Base-by-base conservation (phyloP, 176 grass and related monocot species). In the Themeda triandra region DNA sequence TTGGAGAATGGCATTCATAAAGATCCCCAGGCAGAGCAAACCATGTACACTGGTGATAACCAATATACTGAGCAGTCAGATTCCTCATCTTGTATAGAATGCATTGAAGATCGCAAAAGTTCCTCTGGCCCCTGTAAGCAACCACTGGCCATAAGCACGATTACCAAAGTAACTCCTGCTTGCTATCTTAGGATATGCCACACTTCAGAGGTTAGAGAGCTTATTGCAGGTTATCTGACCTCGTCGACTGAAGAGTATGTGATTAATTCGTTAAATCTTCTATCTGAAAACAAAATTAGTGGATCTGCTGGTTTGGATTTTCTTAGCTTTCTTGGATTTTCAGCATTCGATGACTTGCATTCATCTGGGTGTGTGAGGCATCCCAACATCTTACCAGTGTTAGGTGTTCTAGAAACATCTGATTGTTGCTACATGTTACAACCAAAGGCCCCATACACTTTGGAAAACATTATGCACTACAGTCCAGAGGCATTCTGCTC, bases 381-480 rank as follows among this genome's bases (percentile, higher is more conserved):
- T 83, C 92, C 95, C 45, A 94, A 94, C 78, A 92, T 98, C 44
- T 91, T 82, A 87, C 92, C 95, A 76, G 40, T 94, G 66, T 81
- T 98, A 86, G 86, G 88, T 74, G 35, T 98, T 73, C 23, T 98
- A 86, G 86, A 92, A 88, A 64, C 87, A 90, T 63, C 75, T 23
- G 67, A 80, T 53, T 91, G 70, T 73, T 80, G 64, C 39, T 98
- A 94, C 79, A 69, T 98, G 84, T 84, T 98, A 46, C 86, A 92
- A 72, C 84, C 90, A 23, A 94, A 91, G 81, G 75, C 71, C 68
- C 75, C 88, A 76, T 91, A 88, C 60, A 94, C 92, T 86, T 90
- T 98, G 87, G 92, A 93, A 72, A 94, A 92, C 36, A 88, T 98
- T 72, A 75, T 98, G 73, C 85, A 90, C 66, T 98, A 92, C 80